phyloP scores from a whole-genome alignment of 176 grass and related monocot genomes.

The Dendrocalamus sinicus region DNA sequence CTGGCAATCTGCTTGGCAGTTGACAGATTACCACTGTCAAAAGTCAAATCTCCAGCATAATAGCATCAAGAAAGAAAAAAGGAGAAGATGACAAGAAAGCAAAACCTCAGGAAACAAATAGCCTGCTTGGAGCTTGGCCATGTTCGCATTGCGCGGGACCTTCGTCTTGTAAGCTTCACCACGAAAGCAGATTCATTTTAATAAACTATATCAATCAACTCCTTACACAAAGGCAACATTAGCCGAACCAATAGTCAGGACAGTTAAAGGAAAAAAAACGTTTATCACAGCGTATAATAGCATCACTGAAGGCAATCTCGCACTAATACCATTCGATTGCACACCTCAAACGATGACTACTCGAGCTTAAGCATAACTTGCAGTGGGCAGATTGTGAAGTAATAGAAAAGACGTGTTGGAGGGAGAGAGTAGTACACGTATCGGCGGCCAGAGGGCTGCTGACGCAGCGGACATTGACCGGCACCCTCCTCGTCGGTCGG shows the following conservation, averaged over 20 bases:
- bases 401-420: background rate
- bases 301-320: background rate
- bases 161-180: conserved; percentile 84
- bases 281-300: background rate
- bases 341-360: background rate
- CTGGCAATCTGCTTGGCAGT: conserved; percentile 67
- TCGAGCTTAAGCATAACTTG: background rate
- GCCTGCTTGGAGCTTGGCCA: conserved; percentile 80
- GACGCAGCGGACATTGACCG: conserved; percentile 37
- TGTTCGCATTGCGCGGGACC: conserved; percentile 59
- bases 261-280: background rate
- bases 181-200: conserved; percentile 30
- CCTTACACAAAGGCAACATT: background rate
- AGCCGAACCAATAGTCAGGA: background rate
- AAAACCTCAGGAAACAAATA: conserved; percentile 81
- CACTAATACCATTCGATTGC: background rate
- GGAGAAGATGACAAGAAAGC: background rate
- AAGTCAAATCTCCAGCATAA: conserved; percentile 1
- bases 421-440: conserved; percentile 30
- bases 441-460: conserved; percentile 42
- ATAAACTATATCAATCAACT: background rate
- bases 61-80: background rate
- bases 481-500: conserved; percentile 22
- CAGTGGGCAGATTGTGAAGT: background rate
- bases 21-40: conserved; percentile 20